Conservation (phyloP, 371 early-diverging fungal species). For the Fennellomyces sp. region DNA sequence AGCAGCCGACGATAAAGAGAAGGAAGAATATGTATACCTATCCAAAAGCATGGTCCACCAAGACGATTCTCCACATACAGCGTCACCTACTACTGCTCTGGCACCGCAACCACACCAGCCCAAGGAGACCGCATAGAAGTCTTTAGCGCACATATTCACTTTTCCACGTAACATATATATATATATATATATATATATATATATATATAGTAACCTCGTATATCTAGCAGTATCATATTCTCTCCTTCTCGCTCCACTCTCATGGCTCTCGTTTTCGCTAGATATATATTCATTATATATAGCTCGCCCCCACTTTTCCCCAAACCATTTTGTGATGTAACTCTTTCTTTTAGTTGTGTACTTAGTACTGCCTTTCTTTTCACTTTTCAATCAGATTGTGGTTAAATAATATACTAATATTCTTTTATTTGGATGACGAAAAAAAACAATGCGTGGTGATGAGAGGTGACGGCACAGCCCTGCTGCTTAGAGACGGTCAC, state of each 20-base stretch:
- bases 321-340: conserved; percentile 7
- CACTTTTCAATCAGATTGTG: neutral
- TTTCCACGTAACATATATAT: neutral
- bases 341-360: conserved; percentile 8
- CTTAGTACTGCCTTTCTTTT: conserved; percentile 10
- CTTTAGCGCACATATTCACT: neutral
- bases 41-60: conserved; percentile 24
- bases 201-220: neutral
- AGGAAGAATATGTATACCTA: conserved; percentile 20
- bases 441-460: neutral
- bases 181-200: neutral
- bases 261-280: neutral
- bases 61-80: conserved; percentile 8
- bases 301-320: neutral
- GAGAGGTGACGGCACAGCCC: no score
- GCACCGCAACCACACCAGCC: neutral
- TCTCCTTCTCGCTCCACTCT: neutral
- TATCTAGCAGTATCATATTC: conserved; percentile 1
- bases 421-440: conserved; percentile 2
- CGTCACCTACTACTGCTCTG: neutral
- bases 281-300: conserved; percentile 3
- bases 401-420: conserved; percentile 5
- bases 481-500: conserved; percentile 29
- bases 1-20: conserved; percentile 14
- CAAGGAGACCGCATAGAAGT: conserved; percentile 9